These are phyloP conservation scores for Mycena albidolilacea DNA, from an alignment of 768 basidiomycete genomes.

Conservation along the genomic window DNA sequence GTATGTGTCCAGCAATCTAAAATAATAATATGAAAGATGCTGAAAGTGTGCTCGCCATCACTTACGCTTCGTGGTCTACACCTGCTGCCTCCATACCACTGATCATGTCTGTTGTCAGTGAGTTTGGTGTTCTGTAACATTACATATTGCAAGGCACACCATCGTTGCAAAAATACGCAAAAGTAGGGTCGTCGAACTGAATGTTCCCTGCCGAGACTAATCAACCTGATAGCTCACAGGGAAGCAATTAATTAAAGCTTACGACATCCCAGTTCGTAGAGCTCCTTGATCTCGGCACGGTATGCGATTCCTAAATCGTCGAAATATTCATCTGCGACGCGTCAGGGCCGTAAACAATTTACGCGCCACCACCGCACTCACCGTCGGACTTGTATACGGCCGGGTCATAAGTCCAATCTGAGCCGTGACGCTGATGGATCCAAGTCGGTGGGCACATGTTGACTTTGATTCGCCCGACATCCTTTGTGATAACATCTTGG, in stretches of 20 bases:
- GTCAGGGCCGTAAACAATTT: constrained; percentile 2
- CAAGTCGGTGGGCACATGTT: constrained; percentile 81
- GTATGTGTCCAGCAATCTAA: constrained; percentile 72
- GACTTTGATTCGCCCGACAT: constrained; percentile 78
- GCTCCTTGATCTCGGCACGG: constrained; percentile 63
- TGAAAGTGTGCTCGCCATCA: not conserved
- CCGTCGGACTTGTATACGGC: constrained; percentile 75
- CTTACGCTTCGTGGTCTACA: constrained; percentile 67
- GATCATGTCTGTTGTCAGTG: constrained; percentile 52
- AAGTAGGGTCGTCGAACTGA: constrained; percentile 68
- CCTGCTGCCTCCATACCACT: constrained; percentile 69
- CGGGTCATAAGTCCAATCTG: constrained; percentile 68
- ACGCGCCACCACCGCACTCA: constrained; percentile 40
- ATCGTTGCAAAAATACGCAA: constrained; percentile 78
- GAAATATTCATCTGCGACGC: constrained; percentile 63
- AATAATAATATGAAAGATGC: not conserved
- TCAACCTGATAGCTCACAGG: constrained; percentile 7
- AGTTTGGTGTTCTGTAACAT: not conserved
- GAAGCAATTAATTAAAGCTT: constrained; percentile 41
- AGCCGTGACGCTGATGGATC: constrained; percentile 79
- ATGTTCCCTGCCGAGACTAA: constrained; percentile 60
- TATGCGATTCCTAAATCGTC: constrained; percentile 63
- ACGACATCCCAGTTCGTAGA: constrained; percentile 67
- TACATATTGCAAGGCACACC: constrained; percentile 50
- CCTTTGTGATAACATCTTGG: constrained; percentile 51